Percentiles rank a stretch among this genome's conserved stretches.
Evolutionary conservation across 2,329 filamentous ascomycete species (phyloP).

Genomic region (Ramichloridium luteum): DNA sequence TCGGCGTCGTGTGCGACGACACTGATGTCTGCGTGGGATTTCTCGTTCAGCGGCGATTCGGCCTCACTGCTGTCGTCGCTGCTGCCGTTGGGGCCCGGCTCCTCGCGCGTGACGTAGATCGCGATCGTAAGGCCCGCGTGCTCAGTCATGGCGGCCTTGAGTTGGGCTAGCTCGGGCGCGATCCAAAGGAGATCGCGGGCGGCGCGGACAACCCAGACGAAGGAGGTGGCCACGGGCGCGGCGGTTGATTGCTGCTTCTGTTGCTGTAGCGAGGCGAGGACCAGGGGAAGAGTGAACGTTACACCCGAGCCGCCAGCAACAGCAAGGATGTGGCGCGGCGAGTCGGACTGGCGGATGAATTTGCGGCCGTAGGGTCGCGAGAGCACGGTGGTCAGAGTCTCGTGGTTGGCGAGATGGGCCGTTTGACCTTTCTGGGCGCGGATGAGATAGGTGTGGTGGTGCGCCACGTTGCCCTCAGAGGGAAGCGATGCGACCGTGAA

Average conservation of each 20-base stretch:
- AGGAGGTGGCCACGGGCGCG: constrained; percentile 11
- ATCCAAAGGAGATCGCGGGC: constrained; percentile 47
- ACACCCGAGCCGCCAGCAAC: constrained; percentile 47
- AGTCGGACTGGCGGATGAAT: constrained; percentile 3
- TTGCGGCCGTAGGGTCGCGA: constrained; percentile 48
- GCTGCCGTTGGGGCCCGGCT: not conserved
- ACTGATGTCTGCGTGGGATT: not conserved
- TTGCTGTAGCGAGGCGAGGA: constrained; percentile 26
- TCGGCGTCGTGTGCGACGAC: not conserved
- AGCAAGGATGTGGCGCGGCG: constrained; percentile 17
- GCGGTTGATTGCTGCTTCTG: too few species aligned
- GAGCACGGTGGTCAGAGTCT: constrained; percentile 40
- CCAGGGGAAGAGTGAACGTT: constrained; percentile 41
- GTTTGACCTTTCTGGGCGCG: constrained; percentile 43
- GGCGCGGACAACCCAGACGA: constrained; percentile 54
- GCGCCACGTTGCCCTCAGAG: constrained; percentile 19
- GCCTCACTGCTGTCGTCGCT: constrained; percentile 1
- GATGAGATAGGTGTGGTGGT: constrained; percentile 27
- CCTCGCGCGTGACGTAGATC: constrained; percentile 49
- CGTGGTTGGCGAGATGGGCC: constrained; percentile 39
- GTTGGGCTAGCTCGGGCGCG: constrained; percentile 40
- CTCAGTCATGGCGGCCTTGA: constrained; percentile 31
- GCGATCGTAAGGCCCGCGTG: constrained; percentile 36
- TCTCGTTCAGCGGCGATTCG: not conserved
- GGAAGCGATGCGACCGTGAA: constrained; percentile 51